Conservation (phyloP, 2,329 filamentous ascomycete genomes). For the Ophiosphaerella korrae region DNA sequence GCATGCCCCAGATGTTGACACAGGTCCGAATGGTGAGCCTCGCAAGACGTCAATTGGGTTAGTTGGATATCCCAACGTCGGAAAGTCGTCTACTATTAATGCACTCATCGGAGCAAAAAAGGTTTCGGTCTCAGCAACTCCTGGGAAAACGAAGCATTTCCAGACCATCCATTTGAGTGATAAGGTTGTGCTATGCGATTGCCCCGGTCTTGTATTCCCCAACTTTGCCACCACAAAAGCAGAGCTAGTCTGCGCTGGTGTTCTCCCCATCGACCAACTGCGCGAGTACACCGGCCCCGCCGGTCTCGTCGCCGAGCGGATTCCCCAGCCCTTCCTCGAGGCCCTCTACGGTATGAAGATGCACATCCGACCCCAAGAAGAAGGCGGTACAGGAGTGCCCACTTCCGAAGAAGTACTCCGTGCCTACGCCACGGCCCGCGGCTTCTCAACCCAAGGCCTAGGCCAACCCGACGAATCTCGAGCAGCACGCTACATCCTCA, state of each 20-base stretch:
- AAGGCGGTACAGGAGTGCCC: constrained; percentile 87
- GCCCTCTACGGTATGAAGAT: constrained; percentile 94
- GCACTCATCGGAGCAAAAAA: constrained; percentile 98
- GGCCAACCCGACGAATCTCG: constrained; percentile 93
- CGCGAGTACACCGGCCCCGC: constrained; percentile 90
- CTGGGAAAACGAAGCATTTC: constrained; percentile 99
- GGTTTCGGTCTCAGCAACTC: constrained; percentile 95
- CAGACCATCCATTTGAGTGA: constrained; percentile 95
- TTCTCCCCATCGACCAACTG: constrained; percentile 94
- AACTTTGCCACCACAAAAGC: constrained; percentile 97
- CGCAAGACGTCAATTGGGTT: constrained; percentile 87
- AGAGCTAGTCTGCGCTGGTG: constrained; percentile 92
- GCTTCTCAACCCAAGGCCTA: constrained; percentile 86
- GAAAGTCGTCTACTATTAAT: constrained; percentile 99
- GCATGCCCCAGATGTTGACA: constrained; percentile 67
- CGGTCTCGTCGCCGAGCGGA: constrained; percentile 78
- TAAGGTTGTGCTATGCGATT: constrained; percentile 91
- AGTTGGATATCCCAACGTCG: constrained; percentile 97
- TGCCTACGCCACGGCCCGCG: constrained; percentile 85
- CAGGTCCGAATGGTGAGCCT: constrained; percentile 54
- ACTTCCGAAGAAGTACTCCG: constrained; percentile 84
- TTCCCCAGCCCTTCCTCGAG: constrained; percentile 88
- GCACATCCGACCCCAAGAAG: constrained; percentile 76
- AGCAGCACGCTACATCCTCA: constrained; percentile 85
- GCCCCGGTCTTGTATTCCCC: constrained; percentile 96